These are phyloP conservation scores for Platismatia glauca DNA, from an alignment of 495 filamentous ascomycete species.

Conservation along the genomic window DNA sequence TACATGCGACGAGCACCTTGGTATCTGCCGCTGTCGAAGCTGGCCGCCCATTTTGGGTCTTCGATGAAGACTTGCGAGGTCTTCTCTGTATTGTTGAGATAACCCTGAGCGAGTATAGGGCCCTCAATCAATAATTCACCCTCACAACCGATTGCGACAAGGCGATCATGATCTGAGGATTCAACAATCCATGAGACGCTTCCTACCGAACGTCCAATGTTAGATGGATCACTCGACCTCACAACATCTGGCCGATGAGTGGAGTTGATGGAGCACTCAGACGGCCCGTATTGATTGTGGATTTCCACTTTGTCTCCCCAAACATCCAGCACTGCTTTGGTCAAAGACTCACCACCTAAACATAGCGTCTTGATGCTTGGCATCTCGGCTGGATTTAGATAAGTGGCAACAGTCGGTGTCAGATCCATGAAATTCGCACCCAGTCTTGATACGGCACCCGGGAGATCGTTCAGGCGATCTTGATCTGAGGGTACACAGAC, in stretches of 20 bases:
- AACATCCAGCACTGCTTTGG: constrained; percentile 42
- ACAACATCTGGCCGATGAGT: constrained; percentile 17
- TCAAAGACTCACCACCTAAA: constrained; percentile 41
- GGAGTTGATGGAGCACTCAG: constrained; percentile 36
- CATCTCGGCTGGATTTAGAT: constrained; percentile 39
- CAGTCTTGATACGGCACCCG: constrained; percentile 38
- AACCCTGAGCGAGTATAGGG: constrained; percentile 42
- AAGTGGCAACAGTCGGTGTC: constrained; percentile 46
- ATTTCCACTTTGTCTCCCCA: constrained; percentile 46
- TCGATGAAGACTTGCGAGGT: constrained; percentile 41
- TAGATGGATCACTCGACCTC: constrained; percentile 26
- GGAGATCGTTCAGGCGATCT: constrained; percentile 41
- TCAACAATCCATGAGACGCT: constrained; percentile 49
- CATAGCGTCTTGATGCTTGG: constrained; percentile 37
- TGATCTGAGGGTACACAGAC: constrained; percentile 45
- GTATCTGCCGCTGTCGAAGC: constrained; percentile 24
- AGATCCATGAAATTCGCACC: constrained; percentile 27
- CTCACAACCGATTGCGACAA: constrained; percentile 44
- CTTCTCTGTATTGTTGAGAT: constrained; percentile 44
- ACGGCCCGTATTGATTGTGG: constrained; percentile 53
- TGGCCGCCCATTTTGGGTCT: constrained; percentile 32
- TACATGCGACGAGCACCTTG: constrained; percentile 16
- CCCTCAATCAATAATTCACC: constrained; percentile 48
- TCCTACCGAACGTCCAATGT: constrained; percentile 43
- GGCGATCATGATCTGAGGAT: constrained; percentile 36